Evolutionary conservation across 768 basidiomycete genomes (phyloP).

Genomic region (Glaciozyma antarctica): DNA sequence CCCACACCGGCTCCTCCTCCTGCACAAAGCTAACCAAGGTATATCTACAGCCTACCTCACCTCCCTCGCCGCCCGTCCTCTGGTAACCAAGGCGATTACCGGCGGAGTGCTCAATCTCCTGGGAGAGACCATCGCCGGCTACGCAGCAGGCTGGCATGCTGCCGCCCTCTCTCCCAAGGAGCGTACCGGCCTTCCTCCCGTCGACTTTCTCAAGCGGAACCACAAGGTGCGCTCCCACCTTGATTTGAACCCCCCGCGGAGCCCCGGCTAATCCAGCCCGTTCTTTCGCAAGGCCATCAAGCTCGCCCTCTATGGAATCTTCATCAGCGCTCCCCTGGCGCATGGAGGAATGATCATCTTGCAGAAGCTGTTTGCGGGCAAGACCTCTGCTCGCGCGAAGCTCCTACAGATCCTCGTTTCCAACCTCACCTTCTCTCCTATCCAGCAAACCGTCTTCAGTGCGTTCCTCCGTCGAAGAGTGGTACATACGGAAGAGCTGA

Average conservation of each 20-base stretch:
- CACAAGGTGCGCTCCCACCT: constrained; percentile 45
- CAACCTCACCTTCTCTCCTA: constrained; percentile 65
- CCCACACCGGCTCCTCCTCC: not conserved
- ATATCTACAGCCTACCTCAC: constrained; percentile 48
- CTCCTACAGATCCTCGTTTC: constrained; percentile 65
- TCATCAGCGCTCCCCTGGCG: constrained; percentile 70
- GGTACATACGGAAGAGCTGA: not conserved
- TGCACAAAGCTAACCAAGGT: not conserved
- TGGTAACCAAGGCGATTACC: constrained; percentile 54
- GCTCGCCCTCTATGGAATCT: constrained; percentile 61
- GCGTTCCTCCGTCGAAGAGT: constrained; percentile 2
- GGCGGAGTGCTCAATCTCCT: constrained; percentile 12
- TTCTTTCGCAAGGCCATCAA: constrained; percentile 43
- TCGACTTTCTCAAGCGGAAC: constrained; percentile 47
- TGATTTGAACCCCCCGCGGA: too few species aligned
- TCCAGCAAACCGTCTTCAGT: constrained; percentile 55
- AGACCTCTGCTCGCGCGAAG: constrained; percentile 54
- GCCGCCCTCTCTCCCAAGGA: constrained; percentile 43
- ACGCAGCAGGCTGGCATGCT: constrained; percentile 44
- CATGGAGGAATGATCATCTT: constrained; percentile 63
- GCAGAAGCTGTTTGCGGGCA: constrained; percentile 69
- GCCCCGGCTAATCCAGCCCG: too few species aligned
- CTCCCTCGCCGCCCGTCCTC: constrained; percentile 58
- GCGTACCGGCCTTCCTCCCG: constrained; percentile 24
- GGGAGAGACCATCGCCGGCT: constrained; percentile 36